A percentile compares a stretch with the other conserved stretches of the same genome.
Evolutionary conservation across 2,329 filamentous ascomycete species (phyloP).

Genomic region (Fusarium oxysporum): DNA sequence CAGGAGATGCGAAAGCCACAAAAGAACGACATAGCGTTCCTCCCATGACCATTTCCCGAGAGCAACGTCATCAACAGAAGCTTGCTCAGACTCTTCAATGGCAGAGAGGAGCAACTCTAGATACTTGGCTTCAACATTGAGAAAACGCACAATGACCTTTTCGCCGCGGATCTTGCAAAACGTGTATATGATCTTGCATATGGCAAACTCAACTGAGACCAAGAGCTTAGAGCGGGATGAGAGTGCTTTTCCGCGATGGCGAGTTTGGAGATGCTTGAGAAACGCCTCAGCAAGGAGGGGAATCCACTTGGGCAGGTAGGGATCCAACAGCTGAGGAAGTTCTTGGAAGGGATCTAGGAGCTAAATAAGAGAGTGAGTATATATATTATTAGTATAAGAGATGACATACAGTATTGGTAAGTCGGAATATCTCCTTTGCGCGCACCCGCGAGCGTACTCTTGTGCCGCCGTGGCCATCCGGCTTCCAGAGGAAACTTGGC

Average conservation of each 20-base stretch:
- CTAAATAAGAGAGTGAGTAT: conserved; percentile 44
- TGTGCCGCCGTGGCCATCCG: conserved; percentile 56
- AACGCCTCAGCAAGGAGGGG: conserved; percentile 81
- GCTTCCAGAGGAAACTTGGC: conserved; percentile 63
- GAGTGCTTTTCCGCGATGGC: conserved; percentile 54
- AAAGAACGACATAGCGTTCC: conserved; percentile 85
- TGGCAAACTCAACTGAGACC: conserved; percentile 72
- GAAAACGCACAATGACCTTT: conserved; percentile 90
- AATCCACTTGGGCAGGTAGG: conserved; percentile 80
- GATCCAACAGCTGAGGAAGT: conserved; percentile 91
- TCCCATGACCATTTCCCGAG: conserved; percentile 76
- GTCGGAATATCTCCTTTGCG: conserved; percentile 60
- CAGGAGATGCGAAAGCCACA: conserved; percentile 88
- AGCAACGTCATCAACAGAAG: conserved; percentile 29
- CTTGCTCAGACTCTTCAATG: conserved; percentile 70
- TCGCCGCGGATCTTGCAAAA: conserved; percentile 95
- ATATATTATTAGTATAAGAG: not conserved
- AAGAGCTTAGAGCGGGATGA: conserved; percentile 55
- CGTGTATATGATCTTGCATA: conserved; percentile 84
- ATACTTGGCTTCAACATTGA: conserved; percentile 89
- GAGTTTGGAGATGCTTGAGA: conserved; percentile 70
- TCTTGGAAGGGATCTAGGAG: conserved; percentile 92
- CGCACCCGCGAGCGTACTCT: conserved; percentile 63
- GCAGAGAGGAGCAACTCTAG: conserved; percentile 83
- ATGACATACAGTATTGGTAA: conserved; percentile 59